phyloP scores from a whole-genome alignment of 805 yeast species.

The Saccharomycopsis javanensis region DNA sequence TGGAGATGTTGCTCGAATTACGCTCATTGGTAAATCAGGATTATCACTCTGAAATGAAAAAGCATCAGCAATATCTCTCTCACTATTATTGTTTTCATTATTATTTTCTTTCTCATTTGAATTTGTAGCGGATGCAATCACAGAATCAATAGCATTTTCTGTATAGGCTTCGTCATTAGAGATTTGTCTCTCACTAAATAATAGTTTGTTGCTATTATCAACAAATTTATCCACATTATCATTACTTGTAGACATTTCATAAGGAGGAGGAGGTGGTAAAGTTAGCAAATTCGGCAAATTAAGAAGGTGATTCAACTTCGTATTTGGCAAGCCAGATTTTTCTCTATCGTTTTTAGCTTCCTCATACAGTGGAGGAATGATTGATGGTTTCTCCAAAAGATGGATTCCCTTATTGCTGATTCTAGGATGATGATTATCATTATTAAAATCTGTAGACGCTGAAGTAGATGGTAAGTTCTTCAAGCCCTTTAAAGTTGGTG shows the following conservation, averaged over 20 bases:
- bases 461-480: background rate
- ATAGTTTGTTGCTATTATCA: background rate
- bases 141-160: background rate
- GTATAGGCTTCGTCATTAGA: background rate
- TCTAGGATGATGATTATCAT: background rate
- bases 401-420: constrained; percentile 4
- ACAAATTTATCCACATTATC: background rate
- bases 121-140: background rate
- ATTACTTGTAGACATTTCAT: background rate
- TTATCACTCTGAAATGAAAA: constrained; percentile 13
- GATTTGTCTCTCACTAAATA: background rate
- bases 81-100: background rate
- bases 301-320: background rate
- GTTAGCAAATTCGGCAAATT: background rate
- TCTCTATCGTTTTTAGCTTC: background rate
- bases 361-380: constrained; percentile 16
- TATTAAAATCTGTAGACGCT: background rate
- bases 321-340: background rate
- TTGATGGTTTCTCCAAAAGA: constrained; percentile 15
- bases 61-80: constrained; percentile 11
- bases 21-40: constrained; percentile 13
- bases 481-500: constrained; percentile 16
- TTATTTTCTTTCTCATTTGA: background rate
- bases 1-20: constrained; percentile 11
- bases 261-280: background rate